Evolutionary conservation across 2,329 filamentous ascomycete species (phyloP), one percentile per base, ranked within the genome.

Genomic region (Plenodomus lindquistii): DNA sequence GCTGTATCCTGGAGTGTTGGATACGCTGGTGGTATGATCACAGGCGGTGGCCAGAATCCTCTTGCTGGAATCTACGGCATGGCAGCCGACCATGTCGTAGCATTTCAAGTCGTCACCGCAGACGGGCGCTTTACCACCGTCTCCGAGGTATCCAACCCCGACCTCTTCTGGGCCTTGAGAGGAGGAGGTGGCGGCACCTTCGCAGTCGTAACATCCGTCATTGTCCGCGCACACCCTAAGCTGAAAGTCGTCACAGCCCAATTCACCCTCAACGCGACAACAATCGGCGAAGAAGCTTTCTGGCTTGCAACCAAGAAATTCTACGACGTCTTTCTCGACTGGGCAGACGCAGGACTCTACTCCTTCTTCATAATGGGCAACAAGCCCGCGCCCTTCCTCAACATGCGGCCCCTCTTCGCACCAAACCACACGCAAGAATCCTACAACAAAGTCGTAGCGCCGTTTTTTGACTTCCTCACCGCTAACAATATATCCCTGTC

Each of bases 31-130:
- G 59, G 71, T 2, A 72, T 63, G 55, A 57, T 68, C 13, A 54
- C 57, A 7, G 80, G 78, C 2, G 81, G 79, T 22, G 81, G 81
- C 0, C 79, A 84, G 62, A 78, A 75, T 15, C 79, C 79, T 9
- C 59, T 84, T 31, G 75, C 75, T 9, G 72, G 72, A 22, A 60
- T 75, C 29, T 77, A 77, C 52, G 64, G 64, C 2, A 63, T 66
- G 59, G 54, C 60, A 8, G 62, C 57, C 13, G 62, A 66, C 31
- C 42, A 55, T 15, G 56, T 65, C 1, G 35, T 65, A 2, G 51
- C 53, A 3, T 56, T 55, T 39, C 41, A 65, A 15, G 48, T 65
- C 16, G 60, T 62, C 1, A 60, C 57, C 2, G 54, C 64, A 0
- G 40, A 48, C 37, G 63, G 62, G 21, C 43, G 42, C 2, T 51